Conservation (phyloP, 305 asterid species). For the Petunia hybrid region DNA sequence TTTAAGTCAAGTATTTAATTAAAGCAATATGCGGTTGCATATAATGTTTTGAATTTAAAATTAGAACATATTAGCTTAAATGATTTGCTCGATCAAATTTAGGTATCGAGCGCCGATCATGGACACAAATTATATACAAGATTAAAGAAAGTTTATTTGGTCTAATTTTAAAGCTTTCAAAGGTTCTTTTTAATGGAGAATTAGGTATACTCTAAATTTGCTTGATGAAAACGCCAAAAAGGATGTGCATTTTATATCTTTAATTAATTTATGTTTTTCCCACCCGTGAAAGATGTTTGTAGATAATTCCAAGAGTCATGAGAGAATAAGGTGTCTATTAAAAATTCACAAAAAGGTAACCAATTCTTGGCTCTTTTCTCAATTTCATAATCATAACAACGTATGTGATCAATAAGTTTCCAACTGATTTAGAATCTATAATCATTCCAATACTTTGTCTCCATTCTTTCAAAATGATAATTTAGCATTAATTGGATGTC, state of each 20-base stretch:
- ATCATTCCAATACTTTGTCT: conserved; percentile 16
- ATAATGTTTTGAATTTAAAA: no score
- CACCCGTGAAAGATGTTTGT: conserved; percentile 3
- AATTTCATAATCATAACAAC: neutral
- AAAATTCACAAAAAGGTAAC: conserved; percentile 18
- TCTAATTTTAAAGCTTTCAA: no score
- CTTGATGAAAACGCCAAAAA: neutral
- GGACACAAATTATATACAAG: no score
- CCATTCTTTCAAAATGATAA: neutral
- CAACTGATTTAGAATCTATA: conserved; percentile 2
- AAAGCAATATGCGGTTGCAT: no score
- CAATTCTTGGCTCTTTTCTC: neutral
- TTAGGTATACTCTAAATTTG: neutral
- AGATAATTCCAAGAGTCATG: conserved; percentile 23
- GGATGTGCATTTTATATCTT: neutral
- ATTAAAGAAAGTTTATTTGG: no score
- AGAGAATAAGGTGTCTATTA: neutral
- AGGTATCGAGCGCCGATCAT: no score
- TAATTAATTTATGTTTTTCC: neutral
- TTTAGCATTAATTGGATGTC: neutral
- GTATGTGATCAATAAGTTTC: neutral
- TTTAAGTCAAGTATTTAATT: no score
- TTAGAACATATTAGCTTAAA: no score
- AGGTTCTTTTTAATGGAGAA: neutral
- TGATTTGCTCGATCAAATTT: no score